Conservation (phyloP, 306 rosid species). For the Boehmeria nivea region DNA sequence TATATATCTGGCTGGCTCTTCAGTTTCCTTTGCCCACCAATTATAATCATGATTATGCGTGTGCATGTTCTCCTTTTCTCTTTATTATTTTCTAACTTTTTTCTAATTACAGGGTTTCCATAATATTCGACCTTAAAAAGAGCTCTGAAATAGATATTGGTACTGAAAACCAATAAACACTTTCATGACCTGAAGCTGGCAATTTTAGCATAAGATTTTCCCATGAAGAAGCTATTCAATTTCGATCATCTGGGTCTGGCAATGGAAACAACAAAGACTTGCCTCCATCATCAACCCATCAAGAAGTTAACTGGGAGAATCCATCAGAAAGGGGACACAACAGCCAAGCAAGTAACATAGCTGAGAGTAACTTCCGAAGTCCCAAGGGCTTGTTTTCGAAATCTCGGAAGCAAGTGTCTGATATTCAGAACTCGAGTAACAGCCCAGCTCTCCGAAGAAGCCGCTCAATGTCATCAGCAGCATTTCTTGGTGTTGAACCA, state of each 20-base stretch:
- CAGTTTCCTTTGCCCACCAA: not conserved
- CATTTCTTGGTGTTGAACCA: constrained; percentile 40
- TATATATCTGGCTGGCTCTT: not conserved
- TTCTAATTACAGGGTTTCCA: constrained; percentile 22
- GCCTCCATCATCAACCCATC: constrained; percentile 43
- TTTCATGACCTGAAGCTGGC: constrained; percentile 32
- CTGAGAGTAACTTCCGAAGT: constrained; percentile 39
- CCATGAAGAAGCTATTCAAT: constrained; percentile 83
- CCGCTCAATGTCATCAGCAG: constrained; percentile 77
- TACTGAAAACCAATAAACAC: constrained; percentile 6
- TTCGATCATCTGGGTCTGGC: constrained; percentile 68
- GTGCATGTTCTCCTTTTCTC: not conserved
- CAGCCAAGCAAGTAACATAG: constrained; percentile 28
- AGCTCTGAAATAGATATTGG: constrained; percentile 23
- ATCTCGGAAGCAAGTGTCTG: constrained; percentile 48
- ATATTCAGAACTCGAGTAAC: constrained; percentile 39
- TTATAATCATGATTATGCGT: constrained; percentile 8
- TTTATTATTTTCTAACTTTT: not conserved
- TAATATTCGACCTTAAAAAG: constrained; percentile 20
- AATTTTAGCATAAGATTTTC: constrained; percentile 21
- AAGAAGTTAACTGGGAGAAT: constrained; percentile 48
- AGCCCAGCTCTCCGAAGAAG: constrained; percentile 74
- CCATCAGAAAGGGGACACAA: constrained; percentile 38
- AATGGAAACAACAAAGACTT: constrained; percentile 40
- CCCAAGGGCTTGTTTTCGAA: constrained; percentile 44